Evolutionary conservation across 2,329 filamentous ascomycete species (phyloP), one percentile per base, ranked within the genome.

Genomic region (Hypoxylon sp.): DNA sequence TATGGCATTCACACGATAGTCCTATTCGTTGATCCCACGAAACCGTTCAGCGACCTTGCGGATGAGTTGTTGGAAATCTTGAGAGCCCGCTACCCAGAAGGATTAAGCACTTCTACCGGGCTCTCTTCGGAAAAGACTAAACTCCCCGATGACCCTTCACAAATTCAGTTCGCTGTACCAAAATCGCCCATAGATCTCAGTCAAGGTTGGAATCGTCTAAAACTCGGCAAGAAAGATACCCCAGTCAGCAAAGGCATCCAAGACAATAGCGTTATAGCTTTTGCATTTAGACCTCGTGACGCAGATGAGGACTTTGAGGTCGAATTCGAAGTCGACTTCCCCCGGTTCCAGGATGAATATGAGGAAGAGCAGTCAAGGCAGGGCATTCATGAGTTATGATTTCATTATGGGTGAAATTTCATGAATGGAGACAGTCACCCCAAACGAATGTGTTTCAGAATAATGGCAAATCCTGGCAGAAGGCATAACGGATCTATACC

Each of bases 1-100:
- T 85, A 91, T 76, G 88, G 90, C 74, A 87, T 88, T 62, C 86
- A 89, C 72, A 94, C 90, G 3, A 83, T 93, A 69, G 87, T 91
- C 72, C 82, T 94, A 62, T 89, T 91, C 67, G 83, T 90, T 47
- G 84, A 88, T 39, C 80, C 88, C 4, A 79, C 84, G 12, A 83
- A 84, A 39, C 78, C 87, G 9, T 87, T 93, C 73, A 78, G 82
- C 14, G 78, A 81, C 1, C 80, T 91, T 63, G 88, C 88, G 61
- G 71, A 81, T 16, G 83, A 88, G 19, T 84, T 94, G 1, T 78
- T 91, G 16, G 78, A 81, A 0, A 80, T 87, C 9, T 79, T 94
- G 5, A 81, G 75, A 27, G 87, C 89, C 46, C 80, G 86, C 27
- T 89, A 88, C 64, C 84, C 87, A 0, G 61, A 78, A 0, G 87